phyloP scores from a whole-genome alignment of 352 stramenopile species.

The Phytopythium delawarense region DNA sequence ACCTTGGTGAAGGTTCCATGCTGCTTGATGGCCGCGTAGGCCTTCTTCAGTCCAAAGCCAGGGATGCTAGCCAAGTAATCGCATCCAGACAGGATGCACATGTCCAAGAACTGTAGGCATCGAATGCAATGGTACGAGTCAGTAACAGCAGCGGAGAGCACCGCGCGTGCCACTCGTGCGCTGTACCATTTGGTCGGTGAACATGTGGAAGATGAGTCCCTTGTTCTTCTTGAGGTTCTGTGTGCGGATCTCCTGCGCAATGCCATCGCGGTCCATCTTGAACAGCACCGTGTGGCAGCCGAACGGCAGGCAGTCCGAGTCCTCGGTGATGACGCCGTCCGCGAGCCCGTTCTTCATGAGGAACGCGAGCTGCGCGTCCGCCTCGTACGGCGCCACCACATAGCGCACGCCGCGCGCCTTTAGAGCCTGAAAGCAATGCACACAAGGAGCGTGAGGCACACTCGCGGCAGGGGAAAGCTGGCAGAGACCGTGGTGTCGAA shows the following conservation, averaged over 20 bases:
- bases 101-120: conserved; percentile 71
- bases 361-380: conserved; percentile 95
- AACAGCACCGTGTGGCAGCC: conserved; percentile 92
- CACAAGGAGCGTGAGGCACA: not conserved
- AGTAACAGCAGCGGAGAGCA: not conserved
- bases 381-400: conserved; percentile 97
- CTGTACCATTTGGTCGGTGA: conserved; percentile 80
- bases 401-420: conserved; percentile 76
- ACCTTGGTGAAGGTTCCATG: conserved; percentile 68
- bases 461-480: not conserved
- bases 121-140: not conserved
- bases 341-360: conserved; percentile 75
- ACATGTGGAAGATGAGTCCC: conserved; percentile 68
- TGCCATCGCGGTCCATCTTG: conserved; percentile 91
- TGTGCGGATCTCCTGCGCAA: conserved; percentile 82
- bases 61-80: conserved; percentile 84
- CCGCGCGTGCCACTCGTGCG: not conserved
- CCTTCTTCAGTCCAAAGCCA: conserved; percentile 82
- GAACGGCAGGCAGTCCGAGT: conserved; percentile 94
- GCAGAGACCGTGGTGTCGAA: conserved; percentile 11
- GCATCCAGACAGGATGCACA: conserved; percentile 91
- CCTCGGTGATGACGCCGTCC: conserved; percentile 95
- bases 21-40: conserved; percentile 66
- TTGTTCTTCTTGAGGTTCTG: conserved; percentile 73
- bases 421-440: conserved; percentile 22